Base-by-base conservation (phyloP, 1,284 basidiomycete genomes). In the Cerrena zonata region DNA sequence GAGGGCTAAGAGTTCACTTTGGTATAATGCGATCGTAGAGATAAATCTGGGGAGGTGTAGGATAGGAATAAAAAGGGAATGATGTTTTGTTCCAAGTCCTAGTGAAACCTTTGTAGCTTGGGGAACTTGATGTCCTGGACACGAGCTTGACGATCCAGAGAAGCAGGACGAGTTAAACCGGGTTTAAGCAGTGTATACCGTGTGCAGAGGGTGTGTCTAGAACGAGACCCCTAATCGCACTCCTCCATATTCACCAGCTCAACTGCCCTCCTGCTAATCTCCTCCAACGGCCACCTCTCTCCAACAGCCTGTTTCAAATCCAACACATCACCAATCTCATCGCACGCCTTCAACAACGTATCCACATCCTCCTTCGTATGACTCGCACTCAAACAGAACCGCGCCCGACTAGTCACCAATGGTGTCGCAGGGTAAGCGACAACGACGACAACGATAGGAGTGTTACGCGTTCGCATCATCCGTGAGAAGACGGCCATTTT, bases 311-410 rank as follows among this genome's bases (percentile, higher is more conserved):
- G 86, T 73, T 89, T 94, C 69, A 99, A 71, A 66, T 92, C 89
- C 51, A 99, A 74, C 26, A 91, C 65, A 61, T 88, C 84, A 24
- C 96, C 95, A 54, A 99, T 76, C 70, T 98, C 94, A 70, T 97
- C 92, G 64, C 89, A 94, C 4, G 95, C 94, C 39, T 79, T 73
- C 41, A 99, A 74, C 27, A 99, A 72, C 24, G 77, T 74, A 71
- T 99, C 95, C 49, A 99, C 84, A 63, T 99, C 96, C 63, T 94
- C 86, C 75, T 99, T 99, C 52, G 95, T 98, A 74, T 99, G 95
- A 49, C 92, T 77, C 3, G 95, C 90, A 51, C 89, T 93, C 21
- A 98, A 78, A 66, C 96, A 99, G 78, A 98, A 98, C 60, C 95
- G 78, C 37, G 95, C 93, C 21, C 96, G 82, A 41, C 85, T 84